Evolutionary conservation across 225 moss, liverwort and hornwort species (phyloP).

Genomic region (Climacium dendroides): DNA sequence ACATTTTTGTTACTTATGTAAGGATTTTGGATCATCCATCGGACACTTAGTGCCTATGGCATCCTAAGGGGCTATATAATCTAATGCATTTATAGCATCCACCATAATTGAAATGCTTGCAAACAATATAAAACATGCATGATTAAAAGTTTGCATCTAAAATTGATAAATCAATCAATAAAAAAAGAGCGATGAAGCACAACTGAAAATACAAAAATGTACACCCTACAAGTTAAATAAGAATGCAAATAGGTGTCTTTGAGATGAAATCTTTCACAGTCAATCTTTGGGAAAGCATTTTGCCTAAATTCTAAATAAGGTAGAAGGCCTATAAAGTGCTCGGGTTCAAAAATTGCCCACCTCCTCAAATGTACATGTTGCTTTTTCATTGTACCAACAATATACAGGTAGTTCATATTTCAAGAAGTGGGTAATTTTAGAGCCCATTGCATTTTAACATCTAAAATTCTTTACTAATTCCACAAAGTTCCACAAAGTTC

Average conservation of each 20-base stretch:
- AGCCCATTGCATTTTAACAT: too few relatives aligned
- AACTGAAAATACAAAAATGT: not conserved
- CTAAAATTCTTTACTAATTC: too few relatives aligned
- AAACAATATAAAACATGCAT: not conserved
- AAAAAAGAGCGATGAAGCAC: not conserved
- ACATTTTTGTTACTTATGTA: too few relatives aligned
- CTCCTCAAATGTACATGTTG: too few relatives aligned
- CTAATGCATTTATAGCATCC: not conserved
- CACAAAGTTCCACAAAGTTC: too few relatives aligned
- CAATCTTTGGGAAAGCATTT: not conserved
- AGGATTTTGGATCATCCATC: too few relatives aligned
- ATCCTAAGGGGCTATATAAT: not conserved
- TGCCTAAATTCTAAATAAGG: not conserved
- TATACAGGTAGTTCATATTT: too few relatives aligned
- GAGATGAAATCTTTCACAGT: not conserved
- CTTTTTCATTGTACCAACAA: too few relatives aligned
- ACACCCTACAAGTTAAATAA: not conserved
- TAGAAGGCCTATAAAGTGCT: too few relatives aligned
- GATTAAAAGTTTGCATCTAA: not conserved
- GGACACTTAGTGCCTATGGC: rapidly evolving
- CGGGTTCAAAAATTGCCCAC: too few relatives aligned
- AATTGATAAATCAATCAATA: not conserved
- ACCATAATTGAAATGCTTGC: not conserved
- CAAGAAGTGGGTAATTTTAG: too few relatives aligned
- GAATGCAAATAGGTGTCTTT: not conserved